Conservation (phyloP, 75 land plant species). For the Ceratopteris richardii region DNA sequence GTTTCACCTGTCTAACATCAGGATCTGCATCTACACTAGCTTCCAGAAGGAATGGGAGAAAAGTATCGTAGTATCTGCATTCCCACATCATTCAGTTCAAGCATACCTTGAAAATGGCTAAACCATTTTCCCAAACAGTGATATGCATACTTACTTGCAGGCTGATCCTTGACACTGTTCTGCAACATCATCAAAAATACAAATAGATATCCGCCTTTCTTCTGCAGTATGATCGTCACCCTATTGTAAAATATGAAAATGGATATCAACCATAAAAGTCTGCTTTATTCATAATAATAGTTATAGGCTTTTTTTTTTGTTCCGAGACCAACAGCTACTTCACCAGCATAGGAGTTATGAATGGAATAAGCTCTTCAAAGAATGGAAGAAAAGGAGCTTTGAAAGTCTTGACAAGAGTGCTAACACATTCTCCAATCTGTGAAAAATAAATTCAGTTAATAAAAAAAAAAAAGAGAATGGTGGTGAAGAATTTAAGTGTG, state of each 20-base stretch:
- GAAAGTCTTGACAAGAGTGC: slow-evolving; percentile 58
- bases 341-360: slow-evolving; percentile 78
- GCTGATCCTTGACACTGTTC: slow-evolving; percentile 77
- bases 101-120: no score
- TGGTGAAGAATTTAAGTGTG: no score
- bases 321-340: no score
- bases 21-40: slow-evolving; percentile 66
- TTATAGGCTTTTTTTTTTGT: no score
- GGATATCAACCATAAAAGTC: no score
- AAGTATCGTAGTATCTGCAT: slow-evolving; percentile 76
- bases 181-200: slow-evolving; percentile 88
- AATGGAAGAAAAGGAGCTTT: slow-evolving; percentile 67
- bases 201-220: slow-evolving; percentile 81
- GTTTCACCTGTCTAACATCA: slow-evolving; percentile 68
- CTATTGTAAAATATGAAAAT: slow-evolving; percentile 27
- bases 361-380: slow-evolving; percentile 65
- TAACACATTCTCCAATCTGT: slow-evolving; percentile 75
- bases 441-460: no score
- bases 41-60: slow-evolving; percentile 69
- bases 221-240: slow-evolving; percentile 75
- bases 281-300: no score
- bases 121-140: no score
- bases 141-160: slow-evolving; percentile 49
- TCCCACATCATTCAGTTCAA: no score
- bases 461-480: no score